Base-by-base conservation (phyloP, 805 yeast genomes). In the Clavispora phyllophila region DNA sequence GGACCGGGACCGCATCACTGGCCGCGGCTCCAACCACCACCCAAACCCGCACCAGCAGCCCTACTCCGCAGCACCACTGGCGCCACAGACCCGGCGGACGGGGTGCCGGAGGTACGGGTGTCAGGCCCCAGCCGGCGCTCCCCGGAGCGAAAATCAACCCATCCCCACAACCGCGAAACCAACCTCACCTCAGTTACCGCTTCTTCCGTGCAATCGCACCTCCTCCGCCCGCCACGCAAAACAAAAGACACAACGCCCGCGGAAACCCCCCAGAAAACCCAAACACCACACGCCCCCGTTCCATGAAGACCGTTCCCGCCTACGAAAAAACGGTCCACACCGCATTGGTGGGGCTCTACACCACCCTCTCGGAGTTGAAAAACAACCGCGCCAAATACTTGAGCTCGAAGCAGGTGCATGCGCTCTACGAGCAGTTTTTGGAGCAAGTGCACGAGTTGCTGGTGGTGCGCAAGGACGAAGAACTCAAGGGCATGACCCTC, bases 321-420 rank as follows among this genome's bases (percentile, higher is more conserved):
- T 65, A 60, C 52, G 75, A 70, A 46, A 66, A 62, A 48, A 47
- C 57, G 15, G 49, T 63, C 35, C 48, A 61, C 49, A 66, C 59
- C 19, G 49, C 61, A 15, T 60, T 70, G 46, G 40, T 41, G 8
- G 37, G 38, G 8, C 59, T 63, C 15, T 60, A 68, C 47, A 48
- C 55, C 37, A 54, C 57, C 9, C 49, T 70, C 27, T 54, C 61
- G 27, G 55, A 53, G 24, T 52, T 69, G 52, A 86, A 84, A 56
- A 79, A 78, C 58, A 84, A 84, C 61, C 73, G 89, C 43, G 62
- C 72, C 25, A 80, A 78, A 44, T 85, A 74, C 51, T 70, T 85
- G 54, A 79, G 79, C 58, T 81, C 89, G 17, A 76, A 78, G 50
- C 88, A 81, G 51, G 82, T 86, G n/a, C 72, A 75, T 49, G 55